Conservation (phyloP, 805 yeast species). For the Komagataella ulmi region DNA sequence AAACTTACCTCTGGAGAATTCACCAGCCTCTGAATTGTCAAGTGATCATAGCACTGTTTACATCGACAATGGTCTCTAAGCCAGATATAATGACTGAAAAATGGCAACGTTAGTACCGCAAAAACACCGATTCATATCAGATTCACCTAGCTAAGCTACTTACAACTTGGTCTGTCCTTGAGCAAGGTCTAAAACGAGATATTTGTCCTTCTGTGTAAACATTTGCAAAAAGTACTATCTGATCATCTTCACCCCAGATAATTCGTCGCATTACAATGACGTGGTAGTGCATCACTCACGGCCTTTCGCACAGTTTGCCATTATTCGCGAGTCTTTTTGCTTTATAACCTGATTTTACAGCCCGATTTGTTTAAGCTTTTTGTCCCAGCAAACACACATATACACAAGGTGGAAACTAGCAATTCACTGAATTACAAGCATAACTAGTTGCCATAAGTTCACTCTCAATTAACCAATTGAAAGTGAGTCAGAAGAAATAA, state of each 20-base stretch:
- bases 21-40: constrained; percentile 46
- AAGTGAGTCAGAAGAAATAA: no score
- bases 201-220: background rate
- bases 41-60: constrained; percentile 33
- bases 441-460: no score
- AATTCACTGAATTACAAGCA: no score
- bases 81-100: constrained; percentile 36
- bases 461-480: background rate
- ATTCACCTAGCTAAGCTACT: background rate
- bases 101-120: background rate
- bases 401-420: background rate
- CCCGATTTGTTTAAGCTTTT: background rate
- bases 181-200: background rate
- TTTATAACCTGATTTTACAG: background rate
- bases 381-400: background rate
- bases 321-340: background rate
- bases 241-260: background rate
- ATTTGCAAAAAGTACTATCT: background rate
- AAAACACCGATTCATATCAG: background rate
- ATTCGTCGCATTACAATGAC: background rate
- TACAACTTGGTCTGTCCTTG: constrained; percentile 2
- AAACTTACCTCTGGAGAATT: constrained; percentile 33
- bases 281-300: background rate
- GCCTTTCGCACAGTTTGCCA: background rate
- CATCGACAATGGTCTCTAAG: constrained; percentile 56